A percentile compares a stretch with the other conserved stretches of the same genome.
Conservation (phyloP, 345 rosid genomes). For the Anastatica hierochuntica region DNA sequence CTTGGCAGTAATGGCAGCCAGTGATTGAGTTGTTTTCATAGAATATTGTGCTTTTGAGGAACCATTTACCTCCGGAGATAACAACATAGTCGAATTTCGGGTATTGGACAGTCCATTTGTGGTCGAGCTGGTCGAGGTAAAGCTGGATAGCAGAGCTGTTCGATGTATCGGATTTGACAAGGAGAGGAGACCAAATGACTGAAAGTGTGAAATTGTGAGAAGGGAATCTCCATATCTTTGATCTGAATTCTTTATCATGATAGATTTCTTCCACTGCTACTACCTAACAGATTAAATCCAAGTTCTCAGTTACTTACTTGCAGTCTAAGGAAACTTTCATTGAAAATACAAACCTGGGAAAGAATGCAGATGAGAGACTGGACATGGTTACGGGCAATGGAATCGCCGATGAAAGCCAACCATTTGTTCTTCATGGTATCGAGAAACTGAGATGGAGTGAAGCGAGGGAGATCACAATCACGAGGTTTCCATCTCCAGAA, state of each 20-base stretch:
- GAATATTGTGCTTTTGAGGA: constrained; percentile 77
- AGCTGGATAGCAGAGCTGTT: constrained; percentile 63
- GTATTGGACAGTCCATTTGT: constrained; percentile 50
- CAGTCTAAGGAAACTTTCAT: not conserved
- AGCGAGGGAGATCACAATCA: constrained; percentile 87
- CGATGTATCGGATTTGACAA: constrained; percentile 64
- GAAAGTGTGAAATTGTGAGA: constrained; percentile 67
- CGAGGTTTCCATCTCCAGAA: constrained; percentile 88
- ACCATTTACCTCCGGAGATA: constrained; percentile 95
- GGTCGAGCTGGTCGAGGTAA: constrained; percentile 70
- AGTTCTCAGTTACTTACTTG: not conserved
- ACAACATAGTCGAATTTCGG: constrained; percentile 51
- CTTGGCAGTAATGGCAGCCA: constrained; percentile 83
- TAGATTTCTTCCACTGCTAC: constrained; percentile 61
- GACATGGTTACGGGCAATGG: constrained; percentile 94
- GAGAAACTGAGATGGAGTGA: constrained; percentile 41
- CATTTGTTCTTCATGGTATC: constrained; percentile 54
- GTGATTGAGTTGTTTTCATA: constrained; percentile 46
- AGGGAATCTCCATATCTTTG: constrained; percentile 73
- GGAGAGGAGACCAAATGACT: constrained; percentile 88
- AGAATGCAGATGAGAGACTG: constrained; percentile 88
- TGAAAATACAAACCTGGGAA: too few relatives aligned
- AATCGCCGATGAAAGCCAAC: constrained; percentile 87
- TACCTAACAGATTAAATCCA: too few relatives aligned
- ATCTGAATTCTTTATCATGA: constrained; percentile 69